These are phyloP conservation scores for Candida ponderosae DNA, from an alignment of 805 yeast genomes.

Conservation along the genomic window DNA sequence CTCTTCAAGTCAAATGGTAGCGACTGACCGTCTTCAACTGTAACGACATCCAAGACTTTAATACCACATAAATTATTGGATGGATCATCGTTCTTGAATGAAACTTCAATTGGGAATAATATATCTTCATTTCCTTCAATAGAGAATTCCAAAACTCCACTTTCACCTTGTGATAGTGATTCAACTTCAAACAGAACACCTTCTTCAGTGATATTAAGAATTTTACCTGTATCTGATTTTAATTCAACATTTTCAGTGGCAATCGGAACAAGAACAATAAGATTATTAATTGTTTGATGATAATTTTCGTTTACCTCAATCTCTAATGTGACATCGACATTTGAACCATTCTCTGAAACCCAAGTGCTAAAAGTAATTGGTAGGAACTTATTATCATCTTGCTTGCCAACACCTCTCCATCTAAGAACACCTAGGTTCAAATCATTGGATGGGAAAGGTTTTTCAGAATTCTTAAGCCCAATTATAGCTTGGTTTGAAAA, in stretches of 20 bases:
- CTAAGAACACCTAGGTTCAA: constrained; percentile 86
- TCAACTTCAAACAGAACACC: constrained; percentile 65
- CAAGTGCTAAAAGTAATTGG: constrained; percentile 81
- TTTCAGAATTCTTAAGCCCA: constrained; percentile 67
- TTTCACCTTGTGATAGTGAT: constrained; percentile 40
- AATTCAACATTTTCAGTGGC: constrained; percentile 46
- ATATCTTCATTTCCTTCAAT: constrained; percentile 76
- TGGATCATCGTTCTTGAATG: constrained; percentile 43
- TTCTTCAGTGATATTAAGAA: constrained; percentile 53
- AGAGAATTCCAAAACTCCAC: constrained; percentile 74
- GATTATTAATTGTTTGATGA: constrained; percentile 42
- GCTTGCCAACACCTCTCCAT: constrained; percentile 74
- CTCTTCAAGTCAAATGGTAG: constrained; percentile 66
- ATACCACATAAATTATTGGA: constrained; percentile 58
- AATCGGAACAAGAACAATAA: constrained; percentile 57
- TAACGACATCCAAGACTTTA: constrained; percentile 50
- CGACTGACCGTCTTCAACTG: constrained; percentile 39
- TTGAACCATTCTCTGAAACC: constrained; percentile 60
- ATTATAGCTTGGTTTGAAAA: constrained; percentile 53
- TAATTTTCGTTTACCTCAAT: constrained; percentile 59
- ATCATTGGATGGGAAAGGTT: constrained; percentile 87
- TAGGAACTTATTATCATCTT: constrained; percentile 41
- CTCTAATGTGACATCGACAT: constrained; percentile 76
- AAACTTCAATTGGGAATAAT: constrained; percentile 80
- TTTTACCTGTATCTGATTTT: constrained; percentile 46